Base-by-base conservation (phyloP, 2,329 filamentous ascomycete species). In the Talaromyces funiculosus region DNA sequence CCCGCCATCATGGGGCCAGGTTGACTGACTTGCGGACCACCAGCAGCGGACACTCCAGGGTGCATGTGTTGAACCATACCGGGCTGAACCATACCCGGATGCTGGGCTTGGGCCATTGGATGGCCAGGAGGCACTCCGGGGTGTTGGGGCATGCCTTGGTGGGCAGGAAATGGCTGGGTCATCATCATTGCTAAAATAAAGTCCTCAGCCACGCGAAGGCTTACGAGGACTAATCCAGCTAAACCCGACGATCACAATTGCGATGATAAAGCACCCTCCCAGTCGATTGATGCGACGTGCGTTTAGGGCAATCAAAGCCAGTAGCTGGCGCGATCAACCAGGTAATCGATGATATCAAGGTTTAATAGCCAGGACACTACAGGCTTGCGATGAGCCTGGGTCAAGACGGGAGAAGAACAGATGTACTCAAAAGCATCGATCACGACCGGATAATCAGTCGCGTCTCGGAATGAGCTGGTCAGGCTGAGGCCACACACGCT, bases 1-100 rank as follows among this genome's bases (percentile, higher is more conserved):
- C 81, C 83, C 37, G 69, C 78, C 79, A 87, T 85, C 83, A 86
- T 86, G 24, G 82, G 83, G n/a, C 81, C 82, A 53, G 82, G 79
- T 69, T 86, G 85, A 64, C 77, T 84, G 60, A 84, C 84, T 64
- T 85, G 83, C 54, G 84, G 83, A 24, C 79, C 82, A 64, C 79
- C 79, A 26, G 83, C 82, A 31, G 78, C 82, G 57, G 84, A 85
- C 38, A 85, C 84, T 59, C 83, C 83, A 57, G 82, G 82, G 66
- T 84, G 82, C 79, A 86, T 84, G 67, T 79, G 81, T 72, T 83
- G 84, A 56, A 78, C 75, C 75, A 81, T 81, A 40, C 72, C 75
- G 12, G 81, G 82, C 53, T 69, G 72, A 59, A 69, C 80, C 75
- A 83, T 71, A 62, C 81, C 84, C 53, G 82, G 82, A 67, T 82